Conservation (phyloP, 805 yeast species). For the Suhomyces vadensis region DNA sequence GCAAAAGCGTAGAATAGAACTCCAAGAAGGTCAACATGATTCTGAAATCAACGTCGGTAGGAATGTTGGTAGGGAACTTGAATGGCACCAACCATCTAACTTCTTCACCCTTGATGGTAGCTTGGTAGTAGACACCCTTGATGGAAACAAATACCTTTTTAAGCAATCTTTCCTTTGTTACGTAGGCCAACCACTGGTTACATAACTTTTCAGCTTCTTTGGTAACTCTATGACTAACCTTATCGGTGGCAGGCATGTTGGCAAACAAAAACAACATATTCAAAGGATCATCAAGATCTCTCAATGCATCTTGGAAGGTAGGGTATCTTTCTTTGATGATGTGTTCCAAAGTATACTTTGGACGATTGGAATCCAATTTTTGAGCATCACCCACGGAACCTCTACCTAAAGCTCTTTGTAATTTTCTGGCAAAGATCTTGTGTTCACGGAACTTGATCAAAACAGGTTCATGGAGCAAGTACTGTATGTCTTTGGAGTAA, state of each 20-base stretch:
- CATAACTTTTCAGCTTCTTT: slow-evolving; percentile 83
- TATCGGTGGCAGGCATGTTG: slow-evolving; percentile 90
- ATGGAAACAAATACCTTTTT: slow-evolving; percentile 93
- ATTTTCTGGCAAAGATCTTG: slow-evolving; percentile 88
- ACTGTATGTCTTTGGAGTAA: slow-evolving; percentile 91
- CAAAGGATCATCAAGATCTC: slow-evolving; percentile 94
- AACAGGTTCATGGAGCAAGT: slow-evolving; percentile 92
- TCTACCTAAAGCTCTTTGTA: slow-evolving; percentile 85
- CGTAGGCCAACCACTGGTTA: slow-evolving; percentile 93
- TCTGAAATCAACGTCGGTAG: slow-evolving; percentile 90
- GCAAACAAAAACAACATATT: slow-evolving; percentile 93
- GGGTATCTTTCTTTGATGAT: slow-evolving; percentile 96
- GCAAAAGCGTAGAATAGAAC: slow-evolving; percentile 88
- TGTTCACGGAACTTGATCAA: slow-evolving; percentile 90
- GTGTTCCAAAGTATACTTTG: slow-evolving; percentile 83
- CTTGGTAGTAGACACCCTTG: slow-evolving; percentile 96
- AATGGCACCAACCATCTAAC: slow-evolving; percentile 95
- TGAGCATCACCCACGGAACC: slow-evolving; percentile 91
- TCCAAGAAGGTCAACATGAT: slow-evolving; percentile 97
- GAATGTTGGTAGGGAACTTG: slow-evolving; percentile 94
- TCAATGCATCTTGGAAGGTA: slow-evolving; percentile 83
- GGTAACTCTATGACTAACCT: slow-evolving; percentile 76
- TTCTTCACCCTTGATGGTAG: slow-evolving; percentile 85
- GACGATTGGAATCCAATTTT: slow-evolving; percentile 75
- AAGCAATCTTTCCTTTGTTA: slow-evolving; percentile 78